Evolutionary conservation across 768 basidiomycete genomes (phyloP), one percentile per base, ranked within the genome.

Genomic region (Trametopsis cervina): DNA sequence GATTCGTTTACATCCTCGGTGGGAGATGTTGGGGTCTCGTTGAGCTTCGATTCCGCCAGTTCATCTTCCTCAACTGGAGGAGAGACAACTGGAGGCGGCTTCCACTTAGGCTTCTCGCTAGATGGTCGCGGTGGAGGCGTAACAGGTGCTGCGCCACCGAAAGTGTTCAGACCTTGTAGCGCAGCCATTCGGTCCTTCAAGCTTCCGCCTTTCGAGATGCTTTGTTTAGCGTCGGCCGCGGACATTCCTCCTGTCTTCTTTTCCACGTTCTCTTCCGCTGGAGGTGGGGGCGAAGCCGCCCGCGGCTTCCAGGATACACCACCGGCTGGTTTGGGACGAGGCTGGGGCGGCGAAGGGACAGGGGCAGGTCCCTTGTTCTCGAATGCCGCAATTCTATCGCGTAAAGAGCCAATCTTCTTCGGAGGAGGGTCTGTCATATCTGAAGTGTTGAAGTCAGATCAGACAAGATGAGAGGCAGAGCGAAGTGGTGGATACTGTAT

Each of bases 131-230:
- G 77, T 6, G 79, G 74, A 1, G 82, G 74, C 13, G 72, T 61
- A n/a, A 64, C 52, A 4, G 63, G 54, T 0, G 63, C 57, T 1
- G 61, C 60, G 1, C 69, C 75, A 13, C 88, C 88, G 59, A 95
- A 90, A 9, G 72, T 90, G 13, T 88, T 86, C 39, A 75, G 81
- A 6, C 87, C 89, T 62, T 92, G 88, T 29, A 97, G 69, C 2
- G 92, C 91, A 24, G 92, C 92, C 92, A 98, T 96, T 29, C 95
- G 80, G 50, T 96, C 95, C 69, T 84, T 93, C 55, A 98, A 67
- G 48, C 88, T 89, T 4, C 80, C 85, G 2, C 78, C 85, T 47
- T 80, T 80, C 4, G 77, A 77, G 65, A 95, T 94, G 58, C 85
- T 86, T 58, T 84, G 86, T 63, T 86, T 83, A 18, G 93, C 93